phyloP scores from a whole-genome alignment of 176 grass and related monocot species.

The Lolium rigidum region DNA sequence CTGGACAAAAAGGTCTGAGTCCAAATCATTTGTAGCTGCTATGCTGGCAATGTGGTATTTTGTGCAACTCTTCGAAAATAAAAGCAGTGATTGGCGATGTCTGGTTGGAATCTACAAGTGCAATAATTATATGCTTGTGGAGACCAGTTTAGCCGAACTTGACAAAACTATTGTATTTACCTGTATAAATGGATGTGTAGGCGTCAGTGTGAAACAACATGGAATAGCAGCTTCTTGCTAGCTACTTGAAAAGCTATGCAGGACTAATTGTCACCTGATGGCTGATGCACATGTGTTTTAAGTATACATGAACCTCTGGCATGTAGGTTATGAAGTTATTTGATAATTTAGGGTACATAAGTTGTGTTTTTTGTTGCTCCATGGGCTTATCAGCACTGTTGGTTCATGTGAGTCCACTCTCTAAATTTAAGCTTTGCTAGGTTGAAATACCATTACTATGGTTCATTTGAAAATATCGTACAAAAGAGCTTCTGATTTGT shows the following conservation, averaged over 20 bases:
- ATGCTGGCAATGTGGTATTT: slow-evolving; percentile 31
- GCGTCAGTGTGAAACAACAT: neutral
- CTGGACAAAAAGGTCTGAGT: slow-evolving; percentile 77
- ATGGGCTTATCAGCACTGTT: neutral
- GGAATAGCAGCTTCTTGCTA: neutral
- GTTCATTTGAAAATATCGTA: neutral
- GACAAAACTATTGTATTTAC: neutral
- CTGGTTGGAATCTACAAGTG: neutral
- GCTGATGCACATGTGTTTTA: neutral
- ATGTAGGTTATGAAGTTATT: neutral
- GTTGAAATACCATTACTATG: neutral
- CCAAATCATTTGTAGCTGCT: slow-evolving; percentile 3
- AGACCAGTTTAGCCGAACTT: neutral
- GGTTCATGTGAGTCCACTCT: neutral
- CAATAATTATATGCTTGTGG: slow-evolving; percentile 24
- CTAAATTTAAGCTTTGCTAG: slow-evolving; percentile 16
- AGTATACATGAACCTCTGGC: neutral
- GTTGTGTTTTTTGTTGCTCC: neutral
- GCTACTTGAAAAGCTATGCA: neutral
- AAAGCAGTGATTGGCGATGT: neutral
- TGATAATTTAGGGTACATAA: neutral
- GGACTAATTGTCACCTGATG: neutral
- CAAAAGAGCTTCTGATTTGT: neutral
- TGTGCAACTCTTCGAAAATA: neutral
- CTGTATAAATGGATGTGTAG: neutral